A percentile compares a stretch with the other conserved stretches of the same genome.
Evolutionary conservation across 352 stramenopile species (phyloP).

Genomic region (Pythium phragmiticola): DNA sequence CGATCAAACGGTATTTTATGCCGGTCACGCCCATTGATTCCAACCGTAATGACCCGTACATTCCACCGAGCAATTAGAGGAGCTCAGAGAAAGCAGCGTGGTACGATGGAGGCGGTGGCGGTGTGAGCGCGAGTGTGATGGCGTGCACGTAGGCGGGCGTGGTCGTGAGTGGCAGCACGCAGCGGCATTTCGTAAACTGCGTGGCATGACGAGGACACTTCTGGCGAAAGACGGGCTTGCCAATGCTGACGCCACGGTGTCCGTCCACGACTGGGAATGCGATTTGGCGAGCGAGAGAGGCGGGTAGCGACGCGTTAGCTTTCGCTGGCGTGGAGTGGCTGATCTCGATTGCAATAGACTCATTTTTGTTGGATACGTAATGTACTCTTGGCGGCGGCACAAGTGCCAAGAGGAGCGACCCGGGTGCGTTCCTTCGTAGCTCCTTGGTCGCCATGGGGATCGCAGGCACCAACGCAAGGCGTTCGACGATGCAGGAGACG

Average conservation of each 20-base stretch:
- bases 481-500: conserved; percentile 35
- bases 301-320: neutral
- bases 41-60: conserved; percentile 26
- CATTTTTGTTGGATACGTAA: conserved; percentile 34
- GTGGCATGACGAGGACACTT: conserved; percentile 54
- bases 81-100: neutral
- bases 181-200: conserved; percentile 60
- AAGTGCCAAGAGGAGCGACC: conserved; percentile 42
- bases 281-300: conserved; percentile 16
- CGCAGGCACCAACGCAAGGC: conserved; percentile 35
- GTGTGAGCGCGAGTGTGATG: conserved; percentile 39
- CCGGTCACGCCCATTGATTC: conserved; percentile 88
- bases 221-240: conserved; percentile 49
- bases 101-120: conserved; percentile 17
- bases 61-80: conserved; percentile 7
- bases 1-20: conserved; percentile 97
- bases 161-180: conserved; percentile 52
- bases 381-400: conserved; percentile 49
- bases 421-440: conserved; percentile 37
- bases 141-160: conserved; percentile 56
- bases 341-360: conserved; percentile 11
- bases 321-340: neutral
- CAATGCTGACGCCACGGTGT: conserved; percentile 51
- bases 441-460: conserved; percentile 59
- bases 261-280: conserved; percentile 51